Evolutionary conservation across 177 flowering plant species (phyloP), one percentile per base, ranked within the genome.

Genomic region (Telopea speciosissima): DNA sequence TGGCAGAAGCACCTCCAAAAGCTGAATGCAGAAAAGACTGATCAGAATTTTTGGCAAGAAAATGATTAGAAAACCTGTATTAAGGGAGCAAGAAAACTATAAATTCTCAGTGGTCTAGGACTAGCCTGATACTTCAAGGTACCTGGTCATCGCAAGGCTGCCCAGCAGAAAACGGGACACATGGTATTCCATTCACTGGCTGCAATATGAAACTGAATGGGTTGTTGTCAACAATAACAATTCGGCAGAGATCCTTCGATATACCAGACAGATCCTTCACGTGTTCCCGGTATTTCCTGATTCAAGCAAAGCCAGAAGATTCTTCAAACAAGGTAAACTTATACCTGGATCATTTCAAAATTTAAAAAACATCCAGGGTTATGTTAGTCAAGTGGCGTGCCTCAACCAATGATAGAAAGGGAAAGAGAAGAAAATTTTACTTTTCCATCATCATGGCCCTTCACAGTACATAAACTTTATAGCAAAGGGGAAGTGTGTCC

Each of bases 181-280:
- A 94, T 14, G 98, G 98, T 73, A 94, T 88, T 65, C 98, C 98
- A 82, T 94, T 92, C n/a, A 83, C 26, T 8, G 98, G 98, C 78
- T 94, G 98, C 83, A 92, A 79, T 66, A 94, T 76, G 83, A 94
- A 94, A 81, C 98, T 94, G 84, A 92, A 94, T 5, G 97, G 98
- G 62, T 94, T 94, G 80, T 94, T 94, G 70, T 94, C 99, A n/a
- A 92, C 92, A 72, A 94, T 80, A 36, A 94, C 97, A 24, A 79
- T 85, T 64, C 99, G 83, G 62, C 85, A 70, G 25, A 91, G 82
- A 81, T 90, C 89, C 70, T 84, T 87, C 25, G 99, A 84, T 66
- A 92, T n/a, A 75, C 86, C 79, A n/a, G 90, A 81, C 11, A 92
- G 90, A 82, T 94, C 99, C 81, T 94, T 94, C 66, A 94, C 97